phyloP scores from a whole-genome alignment of 2,329 filamentous ascomycete genomes.

The Endoconidiophora polonica region DNA sequence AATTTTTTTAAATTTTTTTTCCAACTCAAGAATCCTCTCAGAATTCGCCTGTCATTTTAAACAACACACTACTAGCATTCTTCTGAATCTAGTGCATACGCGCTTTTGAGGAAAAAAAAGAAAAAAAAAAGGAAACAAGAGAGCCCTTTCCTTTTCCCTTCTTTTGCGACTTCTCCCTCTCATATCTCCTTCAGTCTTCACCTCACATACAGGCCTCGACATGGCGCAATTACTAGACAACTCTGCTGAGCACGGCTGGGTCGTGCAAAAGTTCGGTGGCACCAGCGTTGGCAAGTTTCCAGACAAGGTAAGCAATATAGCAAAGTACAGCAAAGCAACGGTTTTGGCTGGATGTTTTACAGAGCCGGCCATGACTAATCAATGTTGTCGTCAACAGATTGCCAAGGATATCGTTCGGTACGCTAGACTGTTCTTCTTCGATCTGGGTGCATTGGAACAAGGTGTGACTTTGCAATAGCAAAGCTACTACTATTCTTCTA shows the following conservation, averaged over 20 bases:
- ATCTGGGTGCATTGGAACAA: no score
- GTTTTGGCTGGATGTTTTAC: not conserved
- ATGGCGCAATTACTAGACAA: conserved; percentile 17
- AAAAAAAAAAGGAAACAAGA: no score
- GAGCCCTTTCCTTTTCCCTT: not conserved
- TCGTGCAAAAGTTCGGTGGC: conserved; percentile 89
- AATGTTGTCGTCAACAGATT: conserved; percentile 20
- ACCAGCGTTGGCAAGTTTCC: conserved; percentile 94
- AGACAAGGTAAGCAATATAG: conserved; percentile 34
- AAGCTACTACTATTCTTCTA: not conserved
- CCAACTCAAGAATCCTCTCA: no score
- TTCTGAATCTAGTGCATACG: no score
- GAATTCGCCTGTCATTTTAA: no score
- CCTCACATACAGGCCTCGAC: not conserved
- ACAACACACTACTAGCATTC: no score
- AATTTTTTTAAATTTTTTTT: no score
- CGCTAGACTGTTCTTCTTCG: conserved; percentile 10
- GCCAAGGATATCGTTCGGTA: conserved; percentile 28
- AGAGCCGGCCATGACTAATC: not conserved
- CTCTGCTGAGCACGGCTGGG: conserved; percentile 41
- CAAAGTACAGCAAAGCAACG: not conserved
- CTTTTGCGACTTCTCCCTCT: not conserved
- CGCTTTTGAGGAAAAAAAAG: no score
- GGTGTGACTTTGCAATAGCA: no score
- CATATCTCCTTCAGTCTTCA: not conserved